phyloP scores from a whole-genome alignment of 768 basidiomycete species.

The Boletales sp. region DNA sequence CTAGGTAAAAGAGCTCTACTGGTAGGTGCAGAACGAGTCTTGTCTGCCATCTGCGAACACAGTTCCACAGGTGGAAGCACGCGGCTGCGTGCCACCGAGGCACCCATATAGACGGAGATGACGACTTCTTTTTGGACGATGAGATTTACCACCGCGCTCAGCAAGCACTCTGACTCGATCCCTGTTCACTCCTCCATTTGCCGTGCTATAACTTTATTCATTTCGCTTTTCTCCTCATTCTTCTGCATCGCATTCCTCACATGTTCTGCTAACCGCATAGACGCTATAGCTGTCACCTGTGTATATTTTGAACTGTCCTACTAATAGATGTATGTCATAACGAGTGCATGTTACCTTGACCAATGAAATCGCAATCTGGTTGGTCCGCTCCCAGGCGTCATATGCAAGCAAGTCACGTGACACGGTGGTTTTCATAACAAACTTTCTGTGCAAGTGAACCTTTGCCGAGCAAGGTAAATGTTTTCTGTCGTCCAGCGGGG shows the following conservation, averaged over 20 bases:
- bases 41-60: constrained; percentile 2
- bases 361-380: no score
- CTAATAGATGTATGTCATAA: not conserved
- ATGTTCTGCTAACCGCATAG: constrained; percentile 11
- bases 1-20: constrained; percentile 72
- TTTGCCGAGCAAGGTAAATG: constrained; percentile 7
- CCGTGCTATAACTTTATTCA: constrained; percentile 8
- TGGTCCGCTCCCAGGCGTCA: no score
- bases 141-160: constrained; percentile 33
- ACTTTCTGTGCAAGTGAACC: not conserved
- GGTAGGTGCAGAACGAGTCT: constrained; percentile 44
- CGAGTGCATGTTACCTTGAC: no score
- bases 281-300: not conserved
- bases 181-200: not conserved
- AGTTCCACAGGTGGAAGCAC: constrained; percentile 69
- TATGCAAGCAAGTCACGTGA: no score
- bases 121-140: constrained; percentile 56
- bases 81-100: constrained; percentile 73
- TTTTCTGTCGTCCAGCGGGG: constrained; percentile 23
- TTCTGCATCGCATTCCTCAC: constrained; percentile 10
- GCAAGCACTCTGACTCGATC: constrained; percentile 8
- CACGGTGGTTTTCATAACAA: no score
- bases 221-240: constrained; percentile 4
- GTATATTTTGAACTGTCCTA: not conserved
- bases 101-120: constrained; percentile 51